Evolutionary conservation across 257 asterid species (phyloP).

Genomic region (Schizonepeta tenuifolia): DNA sequence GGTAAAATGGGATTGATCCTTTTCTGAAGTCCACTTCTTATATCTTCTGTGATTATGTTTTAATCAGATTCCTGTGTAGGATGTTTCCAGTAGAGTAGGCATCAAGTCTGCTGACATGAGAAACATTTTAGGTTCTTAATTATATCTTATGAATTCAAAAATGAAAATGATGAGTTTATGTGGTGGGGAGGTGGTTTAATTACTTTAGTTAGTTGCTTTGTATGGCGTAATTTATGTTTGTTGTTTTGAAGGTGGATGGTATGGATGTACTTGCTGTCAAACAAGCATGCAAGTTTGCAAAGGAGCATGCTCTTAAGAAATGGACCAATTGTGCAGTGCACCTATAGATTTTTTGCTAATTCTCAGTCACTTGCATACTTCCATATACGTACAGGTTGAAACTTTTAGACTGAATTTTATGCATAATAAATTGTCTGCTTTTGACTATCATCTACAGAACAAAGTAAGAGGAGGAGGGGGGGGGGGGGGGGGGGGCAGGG

Average conservation of each 20-base stretch:
- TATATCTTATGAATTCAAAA: not conserved
- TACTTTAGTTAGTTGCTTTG: not conserved
- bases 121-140: conserved; percentile 5
- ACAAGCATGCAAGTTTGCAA: conserved; percentile 96
- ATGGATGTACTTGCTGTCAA: conserved; percentile 98
- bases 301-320: conserved; percentile 89
- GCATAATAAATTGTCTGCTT: too few relatives aligned
- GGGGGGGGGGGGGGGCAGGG: too few relatives aligned
- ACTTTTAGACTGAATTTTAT: conserved; percentile 1
- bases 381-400: not conserved
- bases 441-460: too few relatives aligned
- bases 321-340: conserved; percentile 94
- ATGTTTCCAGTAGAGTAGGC: not conserved
- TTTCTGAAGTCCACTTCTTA: not conserved
- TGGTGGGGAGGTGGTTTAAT: not conserved
- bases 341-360: conserved; percentile 10
- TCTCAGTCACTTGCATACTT: conserved; percentile 11
- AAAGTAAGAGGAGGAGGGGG: too few relatives aligned
- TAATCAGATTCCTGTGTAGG: not conserved
- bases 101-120: conserved; percentile 16
- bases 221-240: conserved; percentile 1
- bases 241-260: conserved; percentile 80
- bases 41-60: not conserved
- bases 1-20: conserved; percentile 42
- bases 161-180: conserved; percentile 9